A percentile compares a stretch with the other conserved stretches of the same genome.
phyloP scores from a whole-genome alignment of 192 early-diverging fungal genomes.

The Coemansia erecta region DNA sequence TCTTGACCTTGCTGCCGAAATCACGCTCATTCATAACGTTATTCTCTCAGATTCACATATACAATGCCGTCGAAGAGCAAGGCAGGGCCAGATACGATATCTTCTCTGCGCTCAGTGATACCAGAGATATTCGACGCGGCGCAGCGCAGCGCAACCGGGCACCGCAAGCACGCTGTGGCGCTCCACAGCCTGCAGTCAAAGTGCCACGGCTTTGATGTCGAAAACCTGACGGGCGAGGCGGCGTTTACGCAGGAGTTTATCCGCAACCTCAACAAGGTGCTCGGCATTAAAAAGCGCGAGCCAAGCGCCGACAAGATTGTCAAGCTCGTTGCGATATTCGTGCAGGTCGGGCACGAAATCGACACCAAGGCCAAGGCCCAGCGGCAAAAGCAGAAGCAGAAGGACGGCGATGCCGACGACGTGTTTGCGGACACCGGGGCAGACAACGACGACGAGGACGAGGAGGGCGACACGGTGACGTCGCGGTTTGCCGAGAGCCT shows the following conservation, averaged over 20 bases:
- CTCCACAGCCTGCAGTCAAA: conserved; percentile 71
- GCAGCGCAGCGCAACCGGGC: conserved; percentile 62
- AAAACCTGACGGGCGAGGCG: conserved; percentile 57
- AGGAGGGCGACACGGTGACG: conserved; percentile 56
- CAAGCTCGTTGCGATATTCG: conserved; percentile 72
- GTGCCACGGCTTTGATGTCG: conserved; percentile 43
- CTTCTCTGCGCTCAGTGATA: conserved; percentile 53
- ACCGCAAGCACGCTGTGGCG: conserved; percentile 70
- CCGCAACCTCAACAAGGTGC: conserved; percentile 75
- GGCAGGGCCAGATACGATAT: conserved; percentile 39
- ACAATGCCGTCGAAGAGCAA: conserved; percentile 20
- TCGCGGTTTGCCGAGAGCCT: conserved; percentile 71
- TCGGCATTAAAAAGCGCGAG: conserved; percentile 73
- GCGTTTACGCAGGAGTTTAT: conserved; percentile 73
- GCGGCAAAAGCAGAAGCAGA: conserved; percentile 13
- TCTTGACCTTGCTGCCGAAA: background rate
- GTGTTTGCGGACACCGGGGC: conserved; percentile 25
- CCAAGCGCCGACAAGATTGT: conserved; percentile 67
- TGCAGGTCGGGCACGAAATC: conserved; percentile 67
- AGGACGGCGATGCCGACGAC: conserved; percentile 24
- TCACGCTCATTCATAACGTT: too few species aligned
- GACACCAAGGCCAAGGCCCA: conserved; percentile 39
- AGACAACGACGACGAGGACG: conserved; percentile 22
- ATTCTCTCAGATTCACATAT: too few species aligned
- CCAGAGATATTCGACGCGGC: conserved; percentile 75